A percentile compares a stretch with the other conserved stretches of the same genome.
Evolutionary conservation across 106 monocot genomes (phyloP).

Genomic region (Apostasia ramifera): DNA sequence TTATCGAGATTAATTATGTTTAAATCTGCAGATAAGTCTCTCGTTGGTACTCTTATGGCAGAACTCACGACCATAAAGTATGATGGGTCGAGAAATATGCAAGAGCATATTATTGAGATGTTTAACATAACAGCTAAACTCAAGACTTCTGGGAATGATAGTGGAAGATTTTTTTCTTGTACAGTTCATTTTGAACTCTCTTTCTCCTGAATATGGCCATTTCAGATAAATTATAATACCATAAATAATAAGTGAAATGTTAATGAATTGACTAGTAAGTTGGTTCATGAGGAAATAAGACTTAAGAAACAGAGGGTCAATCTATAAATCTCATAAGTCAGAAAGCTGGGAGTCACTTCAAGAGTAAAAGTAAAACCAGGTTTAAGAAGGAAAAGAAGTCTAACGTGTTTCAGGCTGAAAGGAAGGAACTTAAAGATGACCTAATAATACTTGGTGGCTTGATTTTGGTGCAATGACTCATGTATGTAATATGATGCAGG

Average conservation of each 20-base stretch:
- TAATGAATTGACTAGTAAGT: slow-evolving; percentile 2
- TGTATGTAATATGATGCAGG: slow-evolving; percentile 13
- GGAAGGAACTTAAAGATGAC: slow-evolving; percentile 3
- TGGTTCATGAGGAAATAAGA: slow-evolving; percentile 1
- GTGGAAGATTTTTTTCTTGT: slow-evolving; percentile 14
- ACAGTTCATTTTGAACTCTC: slow-evolving; percentile 13
- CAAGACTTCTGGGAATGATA: slow-evolving; percentile 9
- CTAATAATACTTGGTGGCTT: slow-evolving; percentile 15
- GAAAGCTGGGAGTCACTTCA: neutral
- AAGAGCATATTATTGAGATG: slow-evolving; percentile 14
- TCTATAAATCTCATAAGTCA: neutral
- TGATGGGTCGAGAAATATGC: slow-evolving; percentile 1
- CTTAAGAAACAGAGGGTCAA: neutral
- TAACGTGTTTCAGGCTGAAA: neutral
- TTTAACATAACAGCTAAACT: slow-evolving; percentile 6
- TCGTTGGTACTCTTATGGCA: slow-evolving; percentile 10
- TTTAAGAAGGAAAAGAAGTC: neutral
- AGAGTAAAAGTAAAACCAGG: neutral
- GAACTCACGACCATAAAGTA: slow-evolving; percentile 13
- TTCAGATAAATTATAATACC: slow-evolving; percentile 5
- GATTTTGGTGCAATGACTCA: slow-evolving; percentile 10
- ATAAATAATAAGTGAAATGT: neutral
- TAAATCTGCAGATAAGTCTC: slow-evolving; percentile 6
- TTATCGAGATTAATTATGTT: neutral
- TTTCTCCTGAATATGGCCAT: slow-evolving; percentile 9